Percentiles rank a stretch among this genome's conserved stretches.
phyloP scores from a whole-genome alignment of 768 basidiomycete genomes.

The Trametes maxima region DNA sequence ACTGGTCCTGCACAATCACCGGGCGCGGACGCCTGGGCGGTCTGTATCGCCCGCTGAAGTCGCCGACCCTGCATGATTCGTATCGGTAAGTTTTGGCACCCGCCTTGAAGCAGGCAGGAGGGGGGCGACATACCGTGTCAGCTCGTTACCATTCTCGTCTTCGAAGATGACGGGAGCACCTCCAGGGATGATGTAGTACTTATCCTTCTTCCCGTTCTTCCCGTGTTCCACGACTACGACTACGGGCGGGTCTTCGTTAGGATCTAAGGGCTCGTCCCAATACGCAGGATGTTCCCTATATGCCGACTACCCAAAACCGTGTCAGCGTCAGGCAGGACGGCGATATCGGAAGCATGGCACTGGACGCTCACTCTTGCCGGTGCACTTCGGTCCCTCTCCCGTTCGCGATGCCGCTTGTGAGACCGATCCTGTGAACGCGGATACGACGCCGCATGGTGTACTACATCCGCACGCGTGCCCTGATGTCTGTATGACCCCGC shows the following conservation, averaged over 20 bases:
- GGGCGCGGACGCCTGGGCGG: conserved; percentile 27
- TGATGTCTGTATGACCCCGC: conserved; percentile 11
- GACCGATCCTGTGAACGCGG: conserved; percentile 3
- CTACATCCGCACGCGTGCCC: conserved; percentile 28
- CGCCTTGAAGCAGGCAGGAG: not conserved
- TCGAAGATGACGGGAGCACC: conserved; percentile 69
- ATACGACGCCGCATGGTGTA: conserved; percentile 20
- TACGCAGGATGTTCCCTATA: conserved; percentile 19
- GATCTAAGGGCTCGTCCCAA: conserved; percentile 20
- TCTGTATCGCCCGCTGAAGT: conserved; percentile 42
- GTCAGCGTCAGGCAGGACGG: not conserved
- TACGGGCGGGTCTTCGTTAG: conserved; percentile 30
- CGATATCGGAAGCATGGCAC: too few species aligned
- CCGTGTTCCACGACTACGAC: conserved; percentile 35
- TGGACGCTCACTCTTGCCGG: conserved; percentile 5
- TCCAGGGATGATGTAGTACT: conserved; percentile 63
- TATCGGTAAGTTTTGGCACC: not conserved
- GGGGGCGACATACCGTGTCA: conserved; percentile 50
- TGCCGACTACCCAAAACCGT: not conserved
- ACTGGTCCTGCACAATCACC: conserved; percentile 53
- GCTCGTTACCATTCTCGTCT: conserved; percentile 64
- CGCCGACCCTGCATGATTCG: conserved; percentile 48
- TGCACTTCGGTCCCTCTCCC: conserved; percentile 15
- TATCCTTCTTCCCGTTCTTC: conserved; percentile 33
- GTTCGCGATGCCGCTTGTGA: conserved; percentile 12